Percentiles rank a stretch among this genome's conserved stretches.
phyloP scores from a whole-genome alignment of 495 filamentous ascomycete species.

The Daldinia grandis region DNA sequence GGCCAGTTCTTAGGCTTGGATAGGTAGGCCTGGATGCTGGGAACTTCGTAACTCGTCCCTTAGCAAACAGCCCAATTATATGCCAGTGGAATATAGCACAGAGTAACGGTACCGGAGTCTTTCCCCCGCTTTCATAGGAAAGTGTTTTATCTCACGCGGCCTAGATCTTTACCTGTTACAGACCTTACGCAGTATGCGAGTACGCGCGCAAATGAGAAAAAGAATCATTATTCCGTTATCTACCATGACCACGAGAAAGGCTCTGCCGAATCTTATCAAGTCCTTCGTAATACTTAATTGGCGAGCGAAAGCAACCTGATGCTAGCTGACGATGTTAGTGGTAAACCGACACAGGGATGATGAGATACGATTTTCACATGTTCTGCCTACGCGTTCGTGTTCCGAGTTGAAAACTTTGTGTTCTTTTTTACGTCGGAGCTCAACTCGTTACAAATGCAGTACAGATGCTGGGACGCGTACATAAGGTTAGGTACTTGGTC shows the following conservation, averaged over 20 bases:
- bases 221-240: not conserved
- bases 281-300: not conserved
- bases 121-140: conserved; percentile 18
- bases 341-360: not conserved
- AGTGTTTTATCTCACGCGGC: conserved; percentile 29
- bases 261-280: conserved; percentile 17
- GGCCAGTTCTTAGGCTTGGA: not conserved
- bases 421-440: conserved; percentile 3
- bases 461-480: too few relatives aligned
- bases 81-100: conserved; percentile 3
- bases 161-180: conserved; percentile 1
- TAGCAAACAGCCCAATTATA: conserved; percentile 16
- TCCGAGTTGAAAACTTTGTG: conserved; percentile 1
- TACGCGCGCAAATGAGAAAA: not conserved
- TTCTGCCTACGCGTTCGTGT: conserved; percentile 4
- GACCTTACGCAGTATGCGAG: not conserved
- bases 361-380: conserved; percentile 4
- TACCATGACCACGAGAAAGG: not conserved
- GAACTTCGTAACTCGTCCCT: conserved; percentile 6
- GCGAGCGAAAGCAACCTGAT: not conserved
- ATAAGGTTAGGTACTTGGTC: not conserved
- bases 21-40: conserved; percentile 4
- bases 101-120: conserved; percentile 22
- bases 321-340: not conserved
- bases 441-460: not conserved